Percentiles rank a stretch among this genome's conserved stretches.
Evolutionary conservation across 1,284 basidiomycete genomes (phyloP).

Genomic region (Rhodofomes roseus): DNA sequence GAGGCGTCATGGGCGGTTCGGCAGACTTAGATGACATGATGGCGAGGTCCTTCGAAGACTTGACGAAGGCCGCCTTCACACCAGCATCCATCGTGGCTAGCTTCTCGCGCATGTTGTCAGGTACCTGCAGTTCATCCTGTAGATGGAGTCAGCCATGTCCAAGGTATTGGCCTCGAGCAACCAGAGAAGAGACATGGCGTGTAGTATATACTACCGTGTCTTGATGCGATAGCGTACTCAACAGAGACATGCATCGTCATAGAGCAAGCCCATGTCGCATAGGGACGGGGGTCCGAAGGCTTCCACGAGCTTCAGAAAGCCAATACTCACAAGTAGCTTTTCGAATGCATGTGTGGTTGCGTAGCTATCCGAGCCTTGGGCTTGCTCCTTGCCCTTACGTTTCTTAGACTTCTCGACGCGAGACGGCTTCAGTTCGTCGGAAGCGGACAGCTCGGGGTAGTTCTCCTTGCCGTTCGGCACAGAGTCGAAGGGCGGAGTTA

Average conservation of each 20-base stretch:
- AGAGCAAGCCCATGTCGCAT: too few species aligned
- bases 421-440: conserved; percentile 15
- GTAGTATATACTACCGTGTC: too few species aligned
- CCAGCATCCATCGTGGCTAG: conserved; percentile 73
- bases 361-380: conserved; percentile 26
- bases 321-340: conserved; percentile 57
- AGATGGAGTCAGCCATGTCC: background rate
- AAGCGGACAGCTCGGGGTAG: conserved; percentile 32
- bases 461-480: conserved; percentile 61
- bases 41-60: conserved; percentile 71
- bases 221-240: too few species aligned
- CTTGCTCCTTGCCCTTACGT: conserved; percentile 32
- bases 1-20: conserved; percentile 24
- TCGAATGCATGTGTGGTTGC: conserved; percentile 66
- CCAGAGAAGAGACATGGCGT: too few species aligned
- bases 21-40: conserved; percentile 36
- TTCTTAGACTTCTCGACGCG: conserved; percentile 29
- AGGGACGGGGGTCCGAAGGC: too few species aligned
- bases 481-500: conserved; percentile 44
- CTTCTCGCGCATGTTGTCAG: conserved; percentile 70
- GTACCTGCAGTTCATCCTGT: conserved; percentile 85
- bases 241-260: too few species aligned
- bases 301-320: background rate
- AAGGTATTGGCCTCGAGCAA: too few species aligned
- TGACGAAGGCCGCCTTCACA: conserved; percentile 89